Evolutionary conservation across 139 green algal species (phyloP).

Genomic region (Chlorella sp.): DNA sequence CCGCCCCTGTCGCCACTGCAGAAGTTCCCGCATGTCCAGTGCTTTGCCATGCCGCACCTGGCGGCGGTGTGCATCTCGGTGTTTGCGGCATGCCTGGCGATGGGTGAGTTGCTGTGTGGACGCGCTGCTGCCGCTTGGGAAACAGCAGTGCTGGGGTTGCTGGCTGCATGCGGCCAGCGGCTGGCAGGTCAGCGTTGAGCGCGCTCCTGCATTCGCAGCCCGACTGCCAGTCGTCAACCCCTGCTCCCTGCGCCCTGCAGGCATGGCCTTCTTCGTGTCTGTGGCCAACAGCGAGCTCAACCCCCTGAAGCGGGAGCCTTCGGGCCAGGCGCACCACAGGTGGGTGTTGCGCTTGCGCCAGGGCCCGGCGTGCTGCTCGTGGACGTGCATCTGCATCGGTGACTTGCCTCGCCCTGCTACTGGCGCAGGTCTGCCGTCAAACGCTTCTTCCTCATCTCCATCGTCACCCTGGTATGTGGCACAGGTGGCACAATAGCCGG

Average conservation of each 20-base stretch:
- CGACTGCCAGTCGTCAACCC: no score
- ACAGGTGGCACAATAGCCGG: not conserved
- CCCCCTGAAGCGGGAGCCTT: constrained; percentile 25
- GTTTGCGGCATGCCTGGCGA: constrained; percentile 21
- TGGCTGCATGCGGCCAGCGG: no score
- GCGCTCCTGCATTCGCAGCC: no score
- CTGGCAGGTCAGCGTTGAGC: no score
- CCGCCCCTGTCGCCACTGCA: not conserved
- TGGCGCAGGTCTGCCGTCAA: constrained; percentile 3
- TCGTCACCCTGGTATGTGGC: not conserved
- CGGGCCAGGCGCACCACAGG: constrained; percentile 14
- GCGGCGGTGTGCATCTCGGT: constrained; percentile 33
- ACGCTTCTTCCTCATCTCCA: constrained; percentile 14
- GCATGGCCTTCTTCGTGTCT: constrained; percentile 37
- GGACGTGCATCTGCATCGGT: not conserved
- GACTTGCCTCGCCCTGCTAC: not conserved
- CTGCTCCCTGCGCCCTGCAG: not conserved
- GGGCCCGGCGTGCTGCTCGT: not conserved
- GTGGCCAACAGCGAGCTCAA: constrained; percentile 53
- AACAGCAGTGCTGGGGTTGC: no score
- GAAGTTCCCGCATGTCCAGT: constrained; percentile 28
- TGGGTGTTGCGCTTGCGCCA: no score
- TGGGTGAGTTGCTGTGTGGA: not conserved
- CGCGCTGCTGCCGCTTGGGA: no score
- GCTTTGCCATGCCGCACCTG: constrained; percentile 55